phyloP scores from a whole-genome alignment of 1,139 yeast species.

The Candida sanyaensis region DNA sequence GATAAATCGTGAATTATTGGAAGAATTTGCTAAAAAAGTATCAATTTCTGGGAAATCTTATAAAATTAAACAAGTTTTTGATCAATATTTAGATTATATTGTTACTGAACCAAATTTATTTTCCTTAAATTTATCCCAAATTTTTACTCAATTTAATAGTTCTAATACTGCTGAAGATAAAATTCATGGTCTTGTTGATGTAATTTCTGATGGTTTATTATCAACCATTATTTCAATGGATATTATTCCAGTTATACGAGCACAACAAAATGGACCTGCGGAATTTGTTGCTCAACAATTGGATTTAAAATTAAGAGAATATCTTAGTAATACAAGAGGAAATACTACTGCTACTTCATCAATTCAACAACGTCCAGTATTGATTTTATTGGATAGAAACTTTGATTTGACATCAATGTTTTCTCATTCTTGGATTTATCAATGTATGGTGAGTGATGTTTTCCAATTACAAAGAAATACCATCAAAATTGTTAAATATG shows the following conservation, averaged over 20 bases:
- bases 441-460: slow-evolving; percentile 93
- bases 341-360: slow-evolving; percentile 40
- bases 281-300: slow-evolving; percentile 88
- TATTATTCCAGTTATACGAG: slow-evolving; percentile 83
- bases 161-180: slow-evolving; percentile 74
- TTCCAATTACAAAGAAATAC: slow-evolving; percentile 79
- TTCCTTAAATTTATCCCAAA: slow-evolving; percentile 67
- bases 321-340: slow-evolving; percentile 67
- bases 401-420: slow-evolving; percentile 92
- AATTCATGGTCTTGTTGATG: slow-evolving; percentile 68
- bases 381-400: slow-evolving; percentile 82
- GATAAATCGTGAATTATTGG: slow-evolving; percentile 74
- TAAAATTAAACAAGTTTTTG: slow-evolving; percentile 83
- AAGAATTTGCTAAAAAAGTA: slow-evolving; percentile 84
- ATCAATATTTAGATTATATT: slow-evolving; percentile 87
- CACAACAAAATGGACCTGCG: slow-evolving; percentile 93
- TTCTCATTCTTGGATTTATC: slow-evolving; percentile 97
- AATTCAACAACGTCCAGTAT: slow-evolving; percentile 63
- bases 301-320: slow-evolving; percentile 81
- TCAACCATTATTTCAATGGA: slow-evolving; percentile 78
- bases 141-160: slow-evolving; percentile 69
- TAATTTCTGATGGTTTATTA: slow-evolving; percentile 77
- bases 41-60: slow-evolving; percentile 68
- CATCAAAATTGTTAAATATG: slow-evolving; percentile 43
- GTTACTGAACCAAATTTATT: slow-evolving; percentile 93